phyloP scores from a whole-genome alignment of 176 grass and related monocot genomes.

The Triticum aestivum region IWGSC_CS_RefSeq_v2.1 NC_057797.1:720780474-720780973 shows the following conservation, averaged over 20 bases:
- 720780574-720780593: neutral
- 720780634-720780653: constrained; percentile 47
- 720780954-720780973: neutral
- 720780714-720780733: constrained; percentile 36
- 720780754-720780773: constrained; percentile 38
- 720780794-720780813: constrained; percentile 54
- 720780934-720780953: neutral
- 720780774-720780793: constrained; percentile 46
- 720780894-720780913: constrained; percentile 37
- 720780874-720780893: constrained; percentile 44
- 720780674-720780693: constrained; percentile 48
- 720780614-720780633: constrained; percentile 48
- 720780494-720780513: neutral
- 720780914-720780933: neutral
- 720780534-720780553: neutral
- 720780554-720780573: neutral
- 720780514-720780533: neutral
- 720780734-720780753: constrained; percentile 37
- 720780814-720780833: constrained; percentile 50
- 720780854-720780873: constrained; percentile 40
- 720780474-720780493: neutral
- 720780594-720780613: constrained; percentile 32
- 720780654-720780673: constrained; percentile 38
- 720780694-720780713: constrained; percentile 40
- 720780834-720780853: constrained; percentile 41